Evolutionary conservation across 2,329 filamentous ascomycete genomes (phyloP).

Genomic region (Ophiostoma ulmi): DNA sequence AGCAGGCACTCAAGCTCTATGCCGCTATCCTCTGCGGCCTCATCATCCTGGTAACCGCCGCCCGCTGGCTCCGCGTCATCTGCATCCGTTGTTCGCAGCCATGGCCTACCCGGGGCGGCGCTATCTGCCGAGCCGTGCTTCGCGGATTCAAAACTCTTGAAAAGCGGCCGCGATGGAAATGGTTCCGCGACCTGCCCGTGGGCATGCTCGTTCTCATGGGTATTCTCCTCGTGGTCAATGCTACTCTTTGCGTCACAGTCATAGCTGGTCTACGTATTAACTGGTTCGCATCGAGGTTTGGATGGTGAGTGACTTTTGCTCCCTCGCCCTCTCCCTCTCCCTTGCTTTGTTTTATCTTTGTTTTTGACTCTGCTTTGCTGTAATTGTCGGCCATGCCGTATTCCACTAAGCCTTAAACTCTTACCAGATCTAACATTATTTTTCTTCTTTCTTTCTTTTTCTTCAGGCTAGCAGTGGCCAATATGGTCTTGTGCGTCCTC

Average conservation of each 20-base stretch:
- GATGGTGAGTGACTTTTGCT: slow-evolving; percentile 16
- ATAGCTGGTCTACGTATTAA: slow-evolving; percentile 19
- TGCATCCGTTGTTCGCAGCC: background rate
- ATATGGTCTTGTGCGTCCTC: slow-evolving; percentile 48
- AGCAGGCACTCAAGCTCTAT: slow-evolving; percentile 22
- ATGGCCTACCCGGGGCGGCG: background rate
- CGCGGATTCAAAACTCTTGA: background rate
- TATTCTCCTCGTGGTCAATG: slow-evolving; percentile 15
- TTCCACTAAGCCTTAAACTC: background rate
- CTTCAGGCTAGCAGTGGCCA: slow-evolving; percentile 31
- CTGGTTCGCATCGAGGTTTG: slow-evolving; percentile 21
- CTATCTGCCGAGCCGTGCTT: background rate
- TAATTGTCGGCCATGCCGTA: background rate
- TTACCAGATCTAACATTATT: background rate
- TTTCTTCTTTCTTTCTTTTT: background rate
- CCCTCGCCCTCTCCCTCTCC: background rate
- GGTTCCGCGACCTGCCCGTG: background rate
- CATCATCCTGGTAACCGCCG: background rate
- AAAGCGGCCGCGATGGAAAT: background rate
- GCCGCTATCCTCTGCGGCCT: slow-evolving; percentile 14
- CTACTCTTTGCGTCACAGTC: slow-evolving; percentile 12
- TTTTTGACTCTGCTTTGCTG: background rate
- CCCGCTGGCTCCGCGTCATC: background rate
- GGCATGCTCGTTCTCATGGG: background rate
- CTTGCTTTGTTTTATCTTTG: background rate